These are phyloP conservation scores for Macrocystidia cucumis DNA, from an alignment of 1,284 basidiomycete species.

Conservation along the genomic window DNA sequence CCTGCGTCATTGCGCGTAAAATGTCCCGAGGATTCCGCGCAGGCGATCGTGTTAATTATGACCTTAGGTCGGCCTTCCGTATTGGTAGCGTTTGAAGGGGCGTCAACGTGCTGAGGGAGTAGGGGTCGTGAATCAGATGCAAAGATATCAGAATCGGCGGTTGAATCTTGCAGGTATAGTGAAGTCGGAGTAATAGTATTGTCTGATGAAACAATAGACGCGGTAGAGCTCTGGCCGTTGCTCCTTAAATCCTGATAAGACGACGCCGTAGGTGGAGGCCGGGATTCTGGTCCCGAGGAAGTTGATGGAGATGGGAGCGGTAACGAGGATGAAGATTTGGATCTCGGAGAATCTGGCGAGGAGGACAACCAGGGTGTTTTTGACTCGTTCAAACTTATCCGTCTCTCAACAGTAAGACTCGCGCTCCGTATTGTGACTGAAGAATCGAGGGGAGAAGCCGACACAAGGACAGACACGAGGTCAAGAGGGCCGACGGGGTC, in stretches of 20 bases:
- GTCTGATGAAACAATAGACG: slow-evolving; percentile 30
- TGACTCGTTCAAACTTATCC: slow-evolving; percentile 40
- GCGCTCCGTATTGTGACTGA: slow-evolving; percentile 44
- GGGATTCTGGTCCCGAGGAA: slow-evolving; percentile 21
- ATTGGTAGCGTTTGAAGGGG: slow-evolving; percentile 12
- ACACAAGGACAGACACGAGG: slow-evolving; percentile 45
- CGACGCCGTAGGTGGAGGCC: slow-evolving; percentile 9
- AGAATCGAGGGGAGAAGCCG: slow-evolving; percentile 38
- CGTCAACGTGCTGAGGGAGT: slow-evolving; percentile 10
- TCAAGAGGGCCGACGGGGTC: slow-evolving; percentile 48
- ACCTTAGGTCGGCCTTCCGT: slow-evolving; percentile 30
- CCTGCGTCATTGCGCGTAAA: slow-evolving; percentile 49
- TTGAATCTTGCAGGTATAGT: too few species aligned
- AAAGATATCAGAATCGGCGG: slow-evolving; percentile 22
- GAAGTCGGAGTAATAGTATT: slow-evolving; percentile 30
- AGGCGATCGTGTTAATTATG: slow-evolving; percentile 43
- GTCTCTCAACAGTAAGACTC: slow-evolving; percentile 46
- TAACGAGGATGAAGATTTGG: slow-evolving; percentile 17
- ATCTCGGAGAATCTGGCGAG: slow-evolving; percentile 12
- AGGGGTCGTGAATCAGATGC: slow-evolving; percentile 18
- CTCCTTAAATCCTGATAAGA: too few species aligned
- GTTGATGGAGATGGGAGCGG: slow-evolving; percentile 13
- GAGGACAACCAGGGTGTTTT: slow-evolving; percentile 15
- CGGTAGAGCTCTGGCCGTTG: too few species aligned
- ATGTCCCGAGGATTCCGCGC: slow-evolving; percentile 46